These are phyloP conservation scores for Aspergillus taichungensis DNA, from an alignment of 495 filamentous ascomycete genomes.

Conservation along the genomic window DNA sequence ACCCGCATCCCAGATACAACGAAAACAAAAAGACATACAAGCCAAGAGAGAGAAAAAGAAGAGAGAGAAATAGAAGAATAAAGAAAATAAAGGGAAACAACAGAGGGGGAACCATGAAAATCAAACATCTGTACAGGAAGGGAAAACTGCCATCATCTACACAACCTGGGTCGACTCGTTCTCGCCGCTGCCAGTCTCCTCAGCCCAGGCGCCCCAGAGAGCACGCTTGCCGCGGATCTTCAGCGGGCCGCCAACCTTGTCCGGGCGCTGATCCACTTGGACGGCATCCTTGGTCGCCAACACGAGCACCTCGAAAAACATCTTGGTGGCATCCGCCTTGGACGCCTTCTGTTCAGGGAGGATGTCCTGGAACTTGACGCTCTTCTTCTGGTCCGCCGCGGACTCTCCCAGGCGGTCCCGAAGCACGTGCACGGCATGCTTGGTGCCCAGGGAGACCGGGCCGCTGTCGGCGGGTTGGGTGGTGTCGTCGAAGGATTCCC, in stretches of 20 bases:
- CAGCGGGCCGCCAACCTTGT: constrained; percentile 64
- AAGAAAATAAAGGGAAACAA: constrained; percentile 1
- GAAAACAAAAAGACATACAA: constrained; percentile 4
- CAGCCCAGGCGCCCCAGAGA: constrained; percentile 93
- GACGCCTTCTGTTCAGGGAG: constrained; percentile 70
- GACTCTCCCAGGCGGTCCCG: constrained; percentile 76
- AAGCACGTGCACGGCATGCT: constrained; percentile 90
- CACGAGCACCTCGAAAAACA: constrained; percentile 97
- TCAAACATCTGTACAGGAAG: not conserved
- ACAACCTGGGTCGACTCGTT: constrained; percentile 23
- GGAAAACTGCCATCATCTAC: constrained; percentile 7
- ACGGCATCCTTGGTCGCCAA: constrained; percentile 96
- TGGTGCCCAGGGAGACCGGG: constrained; percentile 79
- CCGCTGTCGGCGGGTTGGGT: constrained; percentile 72
- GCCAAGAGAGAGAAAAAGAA: not conserved
- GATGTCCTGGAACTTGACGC: constrained; percentile 84
- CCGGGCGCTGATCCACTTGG: constrained; percentile 84
- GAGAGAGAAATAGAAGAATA: not conserved
- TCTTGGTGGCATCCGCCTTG: constrained; percentile 88
- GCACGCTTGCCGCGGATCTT: constrained; percentile 78
- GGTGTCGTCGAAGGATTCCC: constrained; percentile 68
- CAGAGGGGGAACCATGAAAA: not conserved
- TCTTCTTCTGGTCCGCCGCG: constrained; percentile 55
- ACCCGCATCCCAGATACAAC: constrained; percentile 1
- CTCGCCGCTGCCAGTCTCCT: constrained; percentile 62